Base-by-base conservation (phyloP, 2,329 filamentous ascomycete genomes). In the Lecanicillium sp. region DNA sequence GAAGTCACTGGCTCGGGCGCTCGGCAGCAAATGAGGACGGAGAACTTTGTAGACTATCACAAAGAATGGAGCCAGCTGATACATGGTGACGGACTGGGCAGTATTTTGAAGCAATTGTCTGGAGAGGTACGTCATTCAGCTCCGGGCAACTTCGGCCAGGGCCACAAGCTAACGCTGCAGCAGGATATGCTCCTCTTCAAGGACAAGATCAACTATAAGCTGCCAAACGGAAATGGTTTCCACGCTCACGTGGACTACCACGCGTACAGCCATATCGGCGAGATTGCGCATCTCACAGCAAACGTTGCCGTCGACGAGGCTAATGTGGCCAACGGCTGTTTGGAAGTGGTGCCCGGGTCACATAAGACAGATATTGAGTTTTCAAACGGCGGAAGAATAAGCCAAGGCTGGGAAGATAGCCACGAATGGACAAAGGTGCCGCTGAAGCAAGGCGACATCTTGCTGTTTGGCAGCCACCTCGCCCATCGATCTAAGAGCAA, bases 101-200 rank as follows among this genome's bases (percentile, higher is more conserved):
- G 19, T 17, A 39, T 39, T 19, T 25, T 39, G 15, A 31, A 39
- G 36, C 28, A 39, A 28, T 28, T 39, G 7, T 19, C 36, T n/a
- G 36, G 36, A 18, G 27, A 39, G 28, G 36, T 39, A 39, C 14
- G 28, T 17, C 11, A n/a, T n/a, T n/a, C n/a, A n/a, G 22, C 6
- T 14, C 17, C n/a, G 13, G 17, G 11, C 5, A n/a, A 11, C 9
- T 8, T 17, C 10, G 19, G 13, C 9, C 5, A 10, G 9, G 13
- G 20, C 9, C 8, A 11, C 14, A n/a, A 14, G 13, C 22, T 11
- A 13, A 29, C 15, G 13, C 25, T 12, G 9, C 7, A 6, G 7
- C 18, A 39, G 36, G 36, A 39, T 6, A 39, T 39, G 36, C 11
- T 39, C 32, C 36, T 39, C 36, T 39, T 39, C 36, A 39, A 39